Evolutionary conservation across 495 filamentous ascomycete species (phyloP).

Genomic region (Neurospora hispaniola): DNA sequence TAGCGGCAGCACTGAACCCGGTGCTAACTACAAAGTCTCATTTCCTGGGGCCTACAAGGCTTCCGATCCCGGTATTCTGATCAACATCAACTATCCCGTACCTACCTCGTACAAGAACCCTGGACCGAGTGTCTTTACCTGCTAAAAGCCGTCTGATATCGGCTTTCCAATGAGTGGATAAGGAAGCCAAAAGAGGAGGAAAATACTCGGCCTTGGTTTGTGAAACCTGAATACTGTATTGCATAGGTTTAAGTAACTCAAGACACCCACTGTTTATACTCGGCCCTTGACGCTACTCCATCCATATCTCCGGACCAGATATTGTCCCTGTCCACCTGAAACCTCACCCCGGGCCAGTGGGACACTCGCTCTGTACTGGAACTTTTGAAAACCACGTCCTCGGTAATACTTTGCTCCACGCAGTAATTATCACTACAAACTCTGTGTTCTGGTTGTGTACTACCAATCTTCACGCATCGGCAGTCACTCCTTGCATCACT

Average conservation of each 20-base stretch:
- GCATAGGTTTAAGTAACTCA: neutral
- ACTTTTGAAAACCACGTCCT: neutral
- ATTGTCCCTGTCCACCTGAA: neutral
- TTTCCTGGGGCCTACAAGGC: slow-evolving; percentile 33
- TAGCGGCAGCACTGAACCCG: slow-evolving; percentile 27
- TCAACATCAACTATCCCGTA: slow-evolving; percentile 35
- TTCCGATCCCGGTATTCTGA: slow-evolving; percentile 30
- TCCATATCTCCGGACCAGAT: neutral
- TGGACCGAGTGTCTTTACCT: slow-evolving; percentile 28
- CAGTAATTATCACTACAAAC: neutral
- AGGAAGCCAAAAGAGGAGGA: neutral
- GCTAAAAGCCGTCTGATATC: slow-evolving; percentile 18
- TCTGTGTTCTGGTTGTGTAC: neutral
- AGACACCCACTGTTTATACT: neutral
- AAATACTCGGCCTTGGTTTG: neutral
- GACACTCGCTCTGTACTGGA: neutral
- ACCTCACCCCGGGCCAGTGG: neutral
- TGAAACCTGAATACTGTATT: neutral
- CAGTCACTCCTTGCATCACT: neutral
- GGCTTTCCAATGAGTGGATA: slow-evolving; percentile 12
- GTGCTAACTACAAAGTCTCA: slow-evolving; percentile 20
- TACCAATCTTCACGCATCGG: neutral
- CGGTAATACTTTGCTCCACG: neutral
- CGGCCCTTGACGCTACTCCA: neutral
- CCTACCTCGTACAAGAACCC: slow-evolving; percentile 35